Base-by-base conservation (phyloP, 176 grass and related monocot species). In the Triticum dicoccoides region DNA sequence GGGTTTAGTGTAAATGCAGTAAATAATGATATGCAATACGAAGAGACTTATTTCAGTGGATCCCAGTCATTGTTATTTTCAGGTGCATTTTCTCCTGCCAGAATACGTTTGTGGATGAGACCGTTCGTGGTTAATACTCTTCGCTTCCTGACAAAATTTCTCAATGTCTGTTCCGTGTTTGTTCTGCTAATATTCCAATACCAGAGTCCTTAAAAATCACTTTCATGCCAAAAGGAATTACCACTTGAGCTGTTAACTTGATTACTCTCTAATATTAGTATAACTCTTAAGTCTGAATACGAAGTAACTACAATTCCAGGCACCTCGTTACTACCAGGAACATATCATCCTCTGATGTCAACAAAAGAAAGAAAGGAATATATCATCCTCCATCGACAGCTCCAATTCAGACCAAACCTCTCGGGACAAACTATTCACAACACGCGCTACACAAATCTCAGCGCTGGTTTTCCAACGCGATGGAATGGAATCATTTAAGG, bases 1-100 rank as follows among this genome's bases (percentile, higher is more conserved):
- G 76, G 24, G 8, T 85, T 62, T 65, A 84, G 74, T 87, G 79
- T 81, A 80, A 73, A 86, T 75, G 73, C 44, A 59, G 86, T 88
- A 89, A 85, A 69, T 85, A 88, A 91, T 76, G 45, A 63, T 41
- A 80, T 59, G 27, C 39, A 79, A 45, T 38, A 80, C 39, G 41
- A 9, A 35, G 42, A 62, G 52, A 61, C 54, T 81, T n/a, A 0
- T 61, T 52, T 82, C 62, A 1, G 44, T 29, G 39, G 24, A 81
- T 33, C 15, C 9, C 8, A 8, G 3, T 30, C 14, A 11, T 30
- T 65, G 14, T 30, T 65, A 21, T 54, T 62, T 23, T 64, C 61
- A 45, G 61, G 4, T 66, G 24, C 61, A 66, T 65, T 49, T 75
- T 69, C 69, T 54, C 44, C 20, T n/a, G 42, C 4, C 45, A 81